Percentiles rank a stretch among this genome's conserved stretches.
Evolutionary conservation across 768 basidiomycete species (phyloP).

Genomic region (Hydnomerulius pinastri): DNA sequence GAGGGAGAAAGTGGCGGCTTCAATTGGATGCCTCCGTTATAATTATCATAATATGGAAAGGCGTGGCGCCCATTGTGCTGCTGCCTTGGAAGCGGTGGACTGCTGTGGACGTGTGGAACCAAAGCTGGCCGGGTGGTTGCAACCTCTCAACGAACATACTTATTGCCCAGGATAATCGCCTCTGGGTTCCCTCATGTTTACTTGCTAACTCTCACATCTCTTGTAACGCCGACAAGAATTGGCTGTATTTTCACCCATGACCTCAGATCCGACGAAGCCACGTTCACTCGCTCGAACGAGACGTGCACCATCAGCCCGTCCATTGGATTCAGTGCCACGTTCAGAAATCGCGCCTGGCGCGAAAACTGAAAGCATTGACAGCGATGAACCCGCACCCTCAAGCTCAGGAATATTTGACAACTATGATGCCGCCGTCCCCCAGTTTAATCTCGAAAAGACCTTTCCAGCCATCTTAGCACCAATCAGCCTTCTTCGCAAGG

Average conservation of each 20-base stretch:
- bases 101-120: slow-evolving; percentile 14
- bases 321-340: not conserved
- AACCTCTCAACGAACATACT: too few species aligned
- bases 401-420: slow-evolving; percentile 13
- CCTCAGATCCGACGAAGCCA: slow-evolving; percentile 2
- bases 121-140: not conserved
- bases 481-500: slow-evolving; percentile 25
- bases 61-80: slow-evolving; percentile 17
- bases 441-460: slow-evolving; percentile 33
- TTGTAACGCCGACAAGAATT: too few species aligned
- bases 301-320: not conserved
- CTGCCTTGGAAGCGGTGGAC: not conserved
- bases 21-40: too few species aligned
- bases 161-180: too few species aligned
- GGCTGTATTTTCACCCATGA: too few species aligned
- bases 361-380: slow-evolving; percentile 26
- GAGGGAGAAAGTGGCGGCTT: too few species aligned
- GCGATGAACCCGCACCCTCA: slow-evolving; percentile 27
- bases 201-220: too few species aligned
- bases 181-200: too few species aligned
- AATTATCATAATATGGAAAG: not conserved
- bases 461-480: slow-evolving; percentile 39
- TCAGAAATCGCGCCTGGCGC: not conserved
- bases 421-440: slow-evolving; percentile 8
- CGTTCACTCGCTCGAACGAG: slow-evolving; percentile 13